Base-by-base conservation (phyloP, 2,329 filamentous ascomycete species). In the Orbilia javanica region DNA sequence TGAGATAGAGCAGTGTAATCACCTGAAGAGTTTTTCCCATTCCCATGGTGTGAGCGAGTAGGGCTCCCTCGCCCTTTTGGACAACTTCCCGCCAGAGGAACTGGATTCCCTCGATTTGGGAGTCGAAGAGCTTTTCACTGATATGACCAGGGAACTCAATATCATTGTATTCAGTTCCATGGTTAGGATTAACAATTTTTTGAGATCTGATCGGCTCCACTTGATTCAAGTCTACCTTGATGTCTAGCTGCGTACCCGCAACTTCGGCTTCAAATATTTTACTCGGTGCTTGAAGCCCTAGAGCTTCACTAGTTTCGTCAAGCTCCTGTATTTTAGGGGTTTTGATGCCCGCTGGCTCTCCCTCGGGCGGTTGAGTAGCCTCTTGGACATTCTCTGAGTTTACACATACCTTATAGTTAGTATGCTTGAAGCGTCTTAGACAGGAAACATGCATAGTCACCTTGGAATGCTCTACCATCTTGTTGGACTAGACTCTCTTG, bases 1-100 rank as follows among this genome's bases (percentile, higher is more conserved):
- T 74, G 2, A 62, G 5, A 18, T 74, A 44, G 4, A 74, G 20
- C 13, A 74, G 50, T 7, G 62, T 67, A 39, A 74, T 53, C 0
- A 93, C 89, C 84, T 97, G 94, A 90, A 97, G 93, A 0, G 94
- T 96, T 85, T 97, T 97, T 13, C 94, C 94, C 1, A 97, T 85
- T 0, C 94, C 94, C 94, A 97, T 97, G 0, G 92, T 82, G 63
- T 82, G 81, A 1, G 81, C 81, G 36, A 82, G 75, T 13, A 82
- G 62, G 25, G 81, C 81, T 27, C 81, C 81, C 31, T 70, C 79
- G 18, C 72, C 64, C 42, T 81, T 74, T 34, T 62, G 50, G 10
- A 95, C 88, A 50, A 97, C 86, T 80, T 96, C 92, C 80, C 94
- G 90, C 93, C 94, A 97, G 86, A 97, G 88, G 84, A 97, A 97